A percentile compares a stretch with the other conserved stretches of the same genome.
Conservation (phyloP, 768 basidiomycete species). For the Suillus hirtellus region DNA sequence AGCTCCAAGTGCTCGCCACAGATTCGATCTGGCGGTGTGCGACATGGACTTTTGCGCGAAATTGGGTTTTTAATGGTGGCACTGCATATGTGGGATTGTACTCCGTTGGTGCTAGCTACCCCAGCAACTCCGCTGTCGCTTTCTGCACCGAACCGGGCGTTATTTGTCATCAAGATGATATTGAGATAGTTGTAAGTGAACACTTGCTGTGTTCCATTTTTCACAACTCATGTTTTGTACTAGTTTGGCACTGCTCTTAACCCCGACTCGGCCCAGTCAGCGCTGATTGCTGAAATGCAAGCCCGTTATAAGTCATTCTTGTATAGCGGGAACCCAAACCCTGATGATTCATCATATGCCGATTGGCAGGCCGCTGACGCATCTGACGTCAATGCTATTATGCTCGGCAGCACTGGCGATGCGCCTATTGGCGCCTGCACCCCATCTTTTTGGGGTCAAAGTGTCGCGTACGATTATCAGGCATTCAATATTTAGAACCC, state of each 20-base stretch:
- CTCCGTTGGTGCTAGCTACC: slow-evolving; percentile 68
- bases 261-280: slow-evolving; percentile 55
- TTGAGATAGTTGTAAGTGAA: slow-evolving; percentile 66
- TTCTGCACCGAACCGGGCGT: slow-evolving; percentile 57
- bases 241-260: slow-evolving; percentile 56
- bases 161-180: slow-evolving; percentile 84
- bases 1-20: slow-evolving; percentile 59
- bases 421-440: slow-evolving; percentile 59
- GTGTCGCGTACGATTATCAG: slow-evolving; percentile 73
- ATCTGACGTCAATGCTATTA: slow-evolving; percentile 54
- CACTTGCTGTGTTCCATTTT: slow-evolving; percentile 1
- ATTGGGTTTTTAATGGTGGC: slow-evolving; percentile 66
- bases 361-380: slow-evolving; percentile 57
- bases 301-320: slow-evolving; percentile 69
- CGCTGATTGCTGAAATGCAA: slow-evolving; percentile 67
- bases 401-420: slow-evolving; percentile 59
- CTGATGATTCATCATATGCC: slow-evolving; percentile 39
- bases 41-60: slow-evolving; percentile 67
- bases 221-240: slow-evolving; percentile 10
- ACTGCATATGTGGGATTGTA: slow-evolving; percentile 68
- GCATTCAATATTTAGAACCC: slow-evolving; percentile 43
- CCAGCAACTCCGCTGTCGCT: slow-evolving; percentile 55
- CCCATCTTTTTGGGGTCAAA: slow-evolving; percentile 66
- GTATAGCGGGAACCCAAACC: slow-evolving; percentile 61
- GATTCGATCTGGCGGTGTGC: slow-evolving; percentile 74